These are phyloP conservation scores for Phialophora macrospora DNA, from an alignment of 2,329 filamentous ascomycete genomes.

Conservation along the genomic window DNA sequence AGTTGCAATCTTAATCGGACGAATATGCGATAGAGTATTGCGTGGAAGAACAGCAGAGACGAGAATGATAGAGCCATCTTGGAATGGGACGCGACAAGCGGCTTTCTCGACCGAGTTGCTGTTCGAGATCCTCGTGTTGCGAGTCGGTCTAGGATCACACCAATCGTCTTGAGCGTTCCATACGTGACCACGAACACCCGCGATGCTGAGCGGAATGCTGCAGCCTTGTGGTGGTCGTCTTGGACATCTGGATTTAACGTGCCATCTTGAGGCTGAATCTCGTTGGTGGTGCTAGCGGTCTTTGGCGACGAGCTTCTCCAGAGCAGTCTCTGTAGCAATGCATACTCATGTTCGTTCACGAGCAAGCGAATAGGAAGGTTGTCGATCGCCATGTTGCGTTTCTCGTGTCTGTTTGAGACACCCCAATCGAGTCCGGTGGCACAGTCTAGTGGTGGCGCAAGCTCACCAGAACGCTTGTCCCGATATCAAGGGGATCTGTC, in stretches of 20 bases:
- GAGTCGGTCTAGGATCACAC: conserved; percentile 33
- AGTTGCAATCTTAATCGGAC: conserved; percentile 76
- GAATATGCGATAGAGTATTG: conserved; percentile 89
- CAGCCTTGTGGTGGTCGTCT: conserved; percentile 69
- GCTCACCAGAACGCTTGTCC: neutral
- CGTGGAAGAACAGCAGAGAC: conserved; percentile 83
- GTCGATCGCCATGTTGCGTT: conserved; percentile 23
- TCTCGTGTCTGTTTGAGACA: neutral
- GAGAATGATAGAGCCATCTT: conserved; percentile 82
- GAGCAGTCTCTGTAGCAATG: conserved; percentile 25
- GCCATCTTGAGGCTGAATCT: conserved; percentile 3
- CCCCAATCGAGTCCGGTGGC: neutral
- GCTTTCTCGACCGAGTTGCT: conserved; percentile 47
- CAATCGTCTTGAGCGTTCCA: conserved; percentile 62
- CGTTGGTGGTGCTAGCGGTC: neutral
- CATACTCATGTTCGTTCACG: conserved; percentile 36
- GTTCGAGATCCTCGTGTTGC: conserved; percentile 19
- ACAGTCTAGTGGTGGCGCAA: neutral
- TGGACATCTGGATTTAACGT: neutral
- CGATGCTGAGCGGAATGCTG: conserved; percentile 71
- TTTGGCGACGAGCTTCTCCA: neutral
- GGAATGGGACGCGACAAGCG: conserved; percentile 64
- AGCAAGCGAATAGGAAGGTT: conserved; percentile 28
- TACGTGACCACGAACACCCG: conserved; percentile 71
- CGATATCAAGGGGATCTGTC: neutral